Base-by-base conservation (phyloP, 331 rosid genomes). In the Acacia pycnantha region DNA sequence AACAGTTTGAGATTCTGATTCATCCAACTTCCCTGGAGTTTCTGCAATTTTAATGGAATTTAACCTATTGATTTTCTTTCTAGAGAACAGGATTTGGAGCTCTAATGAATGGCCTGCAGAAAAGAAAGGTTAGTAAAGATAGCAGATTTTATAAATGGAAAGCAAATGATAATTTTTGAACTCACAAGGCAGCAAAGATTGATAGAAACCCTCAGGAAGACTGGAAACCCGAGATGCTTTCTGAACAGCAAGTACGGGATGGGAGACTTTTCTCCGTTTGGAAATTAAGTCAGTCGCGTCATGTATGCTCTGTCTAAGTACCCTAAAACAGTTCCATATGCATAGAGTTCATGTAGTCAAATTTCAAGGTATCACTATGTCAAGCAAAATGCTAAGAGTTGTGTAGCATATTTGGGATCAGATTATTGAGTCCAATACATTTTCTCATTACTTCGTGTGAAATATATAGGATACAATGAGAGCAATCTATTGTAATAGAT, bases 141-240 rank as follows among this genome's bases (percentile, higher is more conserved):
- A 35, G 69, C n/a, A 76, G 65, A 75, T 2, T 53, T 53, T 37
- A 35, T 58, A 71, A 80, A 81, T 37, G n/a, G 47, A 70, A 53
- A 48, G 18, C 15, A 50, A 68, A 69, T 68, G 58, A 76, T 21
- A 75, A 76, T 59, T 73, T 68, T 62, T 21, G 87, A 82, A 88
- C 93, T 90, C 78, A 92, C 99, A 82, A 70, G 97, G 89, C 80
- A 90, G 24, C 74, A 85, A 69, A 48, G 98, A 88, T 85, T 87
- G 89, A 0, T 76, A 70, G 82, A 96, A 94, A 56, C 82, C 83
- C 64, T 64, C 59, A 74, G 85, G 83, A 79, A 89, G 91, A 19
- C 51, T 46, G 75, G 84, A 73, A 78, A 82, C 77, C 70, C 2
- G 78, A 84, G 62, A 68, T 68, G 89, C 79, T 84, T 78, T 86